Conservation (phyloP, 73 alveolate genomes). For the Effrenium voratum region DNA sequence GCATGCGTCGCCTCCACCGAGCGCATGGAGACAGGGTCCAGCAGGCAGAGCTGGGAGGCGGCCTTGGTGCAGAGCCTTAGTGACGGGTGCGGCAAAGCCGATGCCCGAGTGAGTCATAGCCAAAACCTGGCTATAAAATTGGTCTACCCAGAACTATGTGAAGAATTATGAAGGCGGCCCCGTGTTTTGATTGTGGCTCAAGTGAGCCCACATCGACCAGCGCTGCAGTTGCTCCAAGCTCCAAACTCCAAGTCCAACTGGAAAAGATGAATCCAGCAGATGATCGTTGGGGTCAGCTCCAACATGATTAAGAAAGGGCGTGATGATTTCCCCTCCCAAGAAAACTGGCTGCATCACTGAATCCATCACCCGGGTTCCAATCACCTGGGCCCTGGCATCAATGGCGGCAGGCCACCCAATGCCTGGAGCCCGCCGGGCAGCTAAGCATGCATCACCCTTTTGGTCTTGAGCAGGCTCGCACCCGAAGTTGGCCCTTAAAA, state of each 20-base stretch:
- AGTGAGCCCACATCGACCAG: neutral
- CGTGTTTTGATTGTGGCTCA: neutral
- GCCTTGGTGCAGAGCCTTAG: conserved; percentile 96
- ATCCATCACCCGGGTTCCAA: no score
- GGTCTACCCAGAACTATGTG: neutral
- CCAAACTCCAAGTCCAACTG: no score
- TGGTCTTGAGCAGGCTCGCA: no score
- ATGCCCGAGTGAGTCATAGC: neutral
- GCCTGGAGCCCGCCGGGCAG: conserved; percentile 15
- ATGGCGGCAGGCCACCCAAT: conserved; percentile 98
- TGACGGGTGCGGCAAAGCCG: neutral
- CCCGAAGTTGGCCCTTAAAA: no score
- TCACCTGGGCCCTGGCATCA: conserved; percentile 64
- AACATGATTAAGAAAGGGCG: no score
- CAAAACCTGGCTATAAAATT: no score
- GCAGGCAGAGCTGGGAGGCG: conserved; percentile 95
- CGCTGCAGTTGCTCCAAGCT: no score
- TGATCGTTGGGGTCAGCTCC: neutral
- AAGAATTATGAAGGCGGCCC: neutral
- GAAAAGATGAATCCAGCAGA: no score
- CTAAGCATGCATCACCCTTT: neutral
- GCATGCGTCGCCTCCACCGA: conserved; percentile 95
- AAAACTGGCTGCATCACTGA: neutral
- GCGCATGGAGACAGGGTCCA: conserved; percentile 97
- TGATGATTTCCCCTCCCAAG: neutral